These are phyloP conservation scores for Comarum palustre DNA, from an alignment of 306 rosid species.

Conservation along the genomic window DNA sequence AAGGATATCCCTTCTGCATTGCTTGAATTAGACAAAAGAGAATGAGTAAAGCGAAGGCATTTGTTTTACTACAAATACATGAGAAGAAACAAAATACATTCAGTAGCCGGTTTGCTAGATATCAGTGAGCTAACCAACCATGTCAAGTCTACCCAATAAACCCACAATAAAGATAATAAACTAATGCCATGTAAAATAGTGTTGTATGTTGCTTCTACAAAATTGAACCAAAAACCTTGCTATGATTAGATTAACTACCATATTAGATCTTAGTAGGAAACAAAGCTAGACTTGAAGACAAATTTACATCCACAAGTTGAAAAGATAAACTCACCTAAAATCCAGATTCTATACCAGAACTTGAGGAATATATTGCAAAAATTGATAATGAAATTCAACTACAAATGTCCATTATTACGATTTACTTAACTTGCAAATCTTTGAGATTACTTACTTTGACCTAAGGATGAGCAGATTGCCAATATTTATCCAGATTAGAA, in stretches of 20 bases:
- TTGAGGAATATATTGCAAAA: background rate
- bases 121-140: slow-evolving; percentile 1
- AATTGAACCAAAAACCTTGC: background rate
- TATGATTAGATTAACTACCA: background rate
- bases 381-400: background rate
- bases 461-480: background rate
- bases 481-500: background rate
- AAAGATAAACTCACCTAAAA: background rate
- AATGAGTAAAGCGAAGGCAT: slow-evolving; percentile 22
- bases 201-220: background rate
- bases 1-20: slow-evolving; percentile 75
- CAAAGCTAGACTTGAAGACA: background rate
- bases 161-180: background rate
- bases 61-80: background rate
- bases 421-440: background rate
- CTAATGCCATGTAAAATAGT: background rate
- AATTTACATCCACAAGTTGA: background rate
- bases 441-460: background rate
- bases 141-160: background rate
- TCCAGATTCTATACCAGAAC: background rate
- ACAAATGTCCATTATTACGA: background rate
- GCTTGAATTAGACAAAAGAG: slow-evolving; percentile 27
- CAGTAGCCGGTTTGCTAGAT: background rate
- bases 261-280: background rate
- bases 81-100: background rate